Evolutionary conservation across 2,329 filamentous ascomycete species (phyloP).

Genomic region (Stachybotrys chartarum): DNA sequence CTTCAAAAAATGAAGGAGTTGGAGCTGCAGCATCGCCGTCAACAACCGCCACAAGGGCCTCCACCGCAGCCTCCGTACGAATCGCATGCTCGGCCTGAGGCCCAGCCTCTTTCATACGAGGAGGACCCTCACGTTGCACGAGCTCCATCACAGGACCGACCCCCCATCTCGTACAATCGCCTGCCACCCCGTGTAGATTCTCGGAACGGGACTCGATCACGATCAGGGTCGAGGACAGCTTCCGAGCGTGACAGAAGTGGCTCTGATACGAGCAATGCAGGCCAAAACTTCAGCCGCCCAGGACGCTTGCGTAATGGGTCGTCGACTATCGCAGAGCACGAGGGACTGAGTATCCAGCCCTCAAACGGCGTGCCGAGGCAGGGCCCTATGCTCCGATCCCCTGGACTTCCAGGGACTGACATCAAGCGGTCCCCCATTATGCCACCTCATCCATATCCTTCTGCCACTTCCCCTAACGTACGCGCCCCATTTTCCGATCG

Average conservation of each 20-base stretch:
- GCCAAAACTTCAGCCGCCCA: conserved; percentile 30
- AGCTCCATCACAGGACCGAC: conserved; percentile 36
- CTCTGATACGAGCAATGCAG: conserved; percentile 45
- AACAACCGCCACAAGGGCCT: conserved; percentile 14
- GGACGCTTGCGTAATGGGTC: conserved; percentile 31
- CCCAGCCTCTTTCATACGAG: conserved; percentile 12
- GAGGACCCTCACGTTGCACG: conserved; percentile 6
- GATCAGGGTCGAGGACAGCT: conserved; percentile 20
- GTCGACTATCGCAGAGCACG: conserved; percentile 27
- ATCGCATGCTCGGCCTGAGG: conserved; percentile 10
- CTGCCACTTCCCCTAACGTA: background rate
- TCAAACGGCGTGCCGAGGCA: conserved; percentile 18
- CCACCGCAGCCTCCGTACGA: conserved; percentile 1
- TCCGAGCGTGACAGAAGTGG: conserved; percentile 47
- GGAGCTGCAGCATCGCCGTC: conserved; percentile 38
- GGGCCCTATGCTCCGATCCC: conserved; percentile 30
- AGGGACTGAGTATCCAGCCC: conserved; percentile 14
- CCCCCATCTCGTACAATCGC: conserved; percentile 35
- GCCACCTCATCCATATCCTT: conserved; percentile 32
- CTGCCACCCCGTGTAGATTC: conserved; percentile 37
- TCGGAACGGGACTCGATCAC: conserved; percentile 17
- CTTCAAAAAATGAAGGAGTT: conserved; percentile 49
- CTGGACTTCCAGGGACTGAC: conserved; percentile 41
- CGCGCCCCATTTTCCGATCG: conserved; percentile 3
- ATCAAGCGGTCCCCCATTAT: conserved; percentile 35